These are phyloP conservation scores for Heliamphora pulchella DNA, from an alignment of 179 eudicot species.

Conservation along the genomic window DNA sequence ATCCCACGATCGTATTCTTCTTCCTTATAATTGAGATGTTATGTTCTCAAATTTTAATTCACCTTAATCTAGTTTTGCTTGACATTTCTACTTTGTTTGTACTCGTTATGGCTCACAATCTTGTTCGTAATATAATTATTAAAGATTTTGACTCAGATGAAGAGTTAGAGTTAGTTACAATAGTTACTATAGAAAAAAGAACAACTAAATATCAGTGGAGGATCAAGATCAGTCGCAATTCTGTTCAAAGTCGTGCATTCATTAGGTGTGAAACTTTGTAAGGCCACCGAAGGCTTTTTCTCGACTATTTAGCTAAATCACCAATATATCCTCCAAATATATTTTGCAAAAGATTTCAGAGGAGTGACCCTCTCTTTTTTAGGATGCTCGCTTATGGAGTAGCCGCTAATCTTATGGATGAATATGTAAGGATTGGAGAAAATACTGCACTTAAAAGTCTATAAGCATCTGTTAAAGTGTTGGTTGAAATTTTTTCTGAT, in stretches of 20 bases:
- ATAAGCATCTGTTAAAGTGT: too few species aligned
- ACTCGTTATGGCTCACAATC: too few species aligned
- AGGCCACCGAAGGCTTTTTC: neutral
- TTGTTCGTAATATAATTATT: neutral
- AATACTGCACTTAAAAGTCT: too few species aligned
- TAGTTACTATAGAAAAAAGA: neutral
- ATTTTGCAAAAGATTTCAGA: neutral
- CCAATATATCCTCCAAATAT: neutral
- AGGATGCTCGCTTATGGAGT: too few species aligned
- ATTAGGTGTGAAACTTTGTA: neutral
- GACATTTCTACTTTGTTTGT: too few species aligned
- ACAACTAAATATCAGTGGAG: neutral
- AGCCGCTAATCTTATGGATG: too few species aligned
- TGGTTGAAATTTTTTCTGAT: too few species aligned
- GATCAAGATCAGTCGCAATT: neutral
- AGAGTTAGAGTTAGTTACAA: neutral
- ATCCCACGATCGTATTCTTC: too few species aligned
- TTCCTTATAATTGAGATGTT: too few species aligned
- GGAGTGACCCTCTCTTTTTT: neutral
- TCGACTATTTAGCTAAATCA: neutral
- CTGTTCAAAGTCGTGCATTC: neutral
- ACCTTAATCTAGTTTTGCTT: too few species aligned
- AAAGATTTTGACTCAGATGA: neutral
- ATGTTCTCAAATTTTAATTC: too few species aligned
- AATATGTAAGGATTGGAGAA: too few species aligned